These are phyloP conservation scores for Trametes punicea DNA, from an alignment of 768 basidiomycete species.

Conservation along the genomic window DNA sequence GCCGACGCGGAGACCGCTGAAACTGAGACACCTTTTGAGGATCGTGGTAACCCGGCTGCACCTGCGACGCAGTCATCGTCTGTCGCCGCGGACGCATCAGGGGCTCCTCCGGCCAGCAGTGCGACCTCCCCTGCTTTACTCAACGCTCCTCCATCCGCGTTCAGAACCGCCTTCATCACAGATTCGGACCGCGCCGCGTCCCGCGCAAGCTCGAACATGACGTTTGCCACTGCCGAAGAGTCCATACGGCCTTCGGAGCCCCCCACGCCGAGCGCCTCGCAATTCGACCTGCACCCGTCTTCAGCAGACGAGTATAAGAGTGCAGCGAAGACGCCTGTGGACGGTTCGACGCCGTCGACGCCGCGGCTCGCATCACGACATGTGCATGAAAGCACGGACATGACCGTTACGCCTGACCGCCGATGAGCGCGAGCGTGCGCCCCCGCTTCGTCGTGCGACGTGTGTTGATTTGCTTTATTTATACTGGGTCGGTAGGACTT, in stretches of 20 bases:
- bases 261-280: slow-evolving; percentile 4
- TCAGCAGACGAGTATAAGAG: slow-evolving; percentile 11
- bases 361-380: slow-evolving; percentile 14
- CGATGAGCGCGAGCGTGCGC: neutral
- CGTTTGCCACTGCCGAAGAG: slow-evolving; percentile 29
- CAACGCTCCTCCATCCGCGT: slow-evolving; percentile 15
- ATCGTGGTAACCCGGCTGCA: no score
- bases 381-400: slow-evolving; percentile 18
- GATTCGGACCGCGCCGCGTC: slow-evolving; percentile 22
- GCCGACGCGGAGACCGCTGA: neutral
- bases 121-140: neutral
- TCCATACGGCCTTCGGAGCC: slow-evolving; percentile 8
- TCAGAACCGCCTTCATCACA: slow-evolving; percentile 3
- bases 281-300: neutral
- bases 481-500: neutral
- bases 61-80: neutral
- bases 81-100: neutral
- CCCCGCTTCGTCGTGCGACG: neutral
- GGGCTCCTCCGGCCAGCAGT: neutral
- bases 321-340: slow-evolving; percentile 9
- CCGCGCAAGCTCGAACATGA: slow-evolving; percentile 25
- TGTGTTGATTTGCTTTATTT: neutral
- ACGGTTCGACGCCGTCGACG: slow-evolving; percentile 13
- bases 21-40: no score
- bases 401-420: slow-evolving; percentile 13